phyloP scores from a whole-genome alignment of 1,284 basidiomycete species.

The Pseudozyma sp. region DNA sequence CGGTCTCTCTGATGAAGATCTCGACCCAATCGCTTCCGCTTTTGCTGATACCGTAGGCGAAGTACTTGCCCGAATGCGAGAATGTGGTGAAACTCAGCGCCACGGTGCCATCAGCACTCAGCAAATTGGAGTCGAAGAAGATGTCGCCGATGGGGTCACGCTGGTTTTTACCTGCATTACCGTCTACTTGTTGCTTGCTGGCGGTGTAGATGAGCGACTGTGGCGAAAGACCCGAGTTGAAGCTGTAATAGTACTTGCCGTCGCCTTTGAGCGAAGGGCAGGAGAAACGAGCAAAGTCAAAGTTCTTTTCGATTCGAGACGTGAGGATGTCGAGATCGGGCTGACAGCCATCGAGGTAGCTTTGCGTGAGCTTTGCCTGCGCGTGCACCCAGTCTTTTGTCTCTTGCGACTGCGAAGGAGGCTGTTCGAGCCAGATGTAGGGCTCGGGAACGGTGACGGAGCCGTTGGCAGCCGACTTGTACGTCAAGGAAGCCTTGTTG shows the following conservation, averaged over 20 bases:
- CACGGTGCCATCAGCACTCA: constrained; percentile 64
- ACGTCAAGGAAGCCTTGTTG: constrained; percentile 47
- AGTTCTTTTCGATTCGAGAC: constrained; percentile 58
- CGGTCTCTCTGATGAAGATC: constrained; percentile 61
- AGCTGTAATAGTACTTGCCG: constrained; percentile 64
- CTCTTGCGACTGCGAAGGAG: constrained; percentile 61
- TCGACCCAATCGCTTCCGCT: constrained; percentile 66
- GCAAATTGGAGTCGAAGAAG: constrained; percentile 65
- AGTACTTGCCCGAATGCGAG: constrained; percentile 61
- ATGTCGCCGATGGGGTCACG: constrained; percentile 57
- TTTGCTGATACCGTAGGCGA: constrained; percentile 65
- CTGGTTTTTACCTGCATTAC: constrained; percentile 35
- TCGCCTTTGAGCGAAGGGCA: constrained; percentile 62
- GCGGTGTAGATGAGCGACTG: constrained; percentile 63
- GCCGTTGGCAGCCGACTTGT: constrained; percentile 57
- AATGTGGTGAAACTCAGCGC: constrained; percentile 59
- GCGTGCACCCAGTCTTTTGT: constrained; percentile 63
- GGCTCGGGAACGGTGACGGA: constrained; percentile 63
- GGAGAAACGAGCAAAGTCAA: constrained; percentile 63
- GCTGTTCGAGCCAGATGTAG: constrained; percentile 66
- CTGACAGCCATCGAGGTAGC: constrained; percentile 56
- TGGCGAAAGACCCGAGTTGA: constrained; percentile 65
- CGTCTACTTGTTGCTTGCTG: constrained; percentile 45
- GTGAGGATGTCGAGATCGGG: constrained; percentile 58
- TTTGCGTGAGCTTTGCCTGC: constrained; percentile 59